Conservation (phyloP, 2,329 filamentous ascomycete species). For the Dactylonectria macrodidyma region DNA sequence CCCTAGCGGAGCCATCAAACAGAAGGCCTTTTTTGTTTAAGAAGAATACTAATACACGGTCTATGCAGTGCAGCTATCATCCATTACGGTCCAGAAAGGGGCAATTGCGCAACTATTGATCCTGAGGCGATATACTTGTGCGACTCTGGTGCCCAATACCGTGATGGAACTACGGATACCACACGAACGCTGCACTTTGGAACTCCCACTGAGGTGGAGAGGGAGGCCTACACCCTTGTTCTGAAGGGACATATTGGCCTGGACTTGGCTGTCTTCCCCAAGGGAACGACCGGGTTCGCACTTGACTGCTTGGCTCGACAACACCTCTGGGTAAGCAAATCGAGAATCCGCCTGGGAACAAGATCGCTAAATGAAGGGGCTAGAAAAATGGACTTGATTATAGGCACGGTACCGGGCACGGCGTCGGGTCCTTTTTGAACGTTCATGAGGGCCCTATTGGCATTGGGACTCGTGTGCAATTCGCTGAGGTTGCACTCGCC, state of each 20-base stretch:
- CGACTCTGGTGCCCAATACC: slow-evolving; percentile 96
- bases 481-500: slow-evolving; percentile 89
- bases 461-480: slow-evolving; percentile 92
- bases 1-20: not conserved
- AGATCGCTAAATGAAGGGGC: slow-evolving; percentile 36
- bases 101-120: slow-evolving; percentile 86
- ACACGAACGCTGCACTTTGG: slow-evolving; percentile 96
- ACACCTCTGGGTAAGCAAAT: slow-evolving; percentile 82
- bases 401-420: slow-evolving; percentile 95
- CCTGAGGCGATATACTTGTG: slow-evolving; percentile 91
- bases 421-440: slow-evolving; percentile 94
- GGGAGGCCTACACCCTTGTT: slow-evolving; percentile 92
- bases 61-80: slow-evolving; percentile 87
- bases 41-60: slow-evolving; percentile 19
- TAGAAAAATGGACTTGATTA: slow-evolving; percentile 85
- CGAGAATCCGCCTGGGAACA: not conserved
- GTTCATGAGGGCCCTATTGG: slow-evolving; percentile 98
- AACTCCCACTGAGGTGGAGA: slow-evolving; percentile 85
- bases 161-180: slow-evolving; percentile 96
- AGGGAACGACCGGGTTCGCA: slow-evolving; percentile 94
- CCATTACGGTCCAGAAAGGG: slow-evolving; percentile 92
- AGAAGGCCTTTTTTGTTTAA: not conserved
- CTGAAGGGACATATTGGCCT: slow-evolving; percentile 94
- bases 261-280: slow-evolving; percentile 90
- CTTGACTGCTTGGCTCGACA: slow-evolving; percentile 91